Evolutionary conservation across 305 asterid species (phyloP).

Genomic region (Fraxinus baroniana): DNA sequence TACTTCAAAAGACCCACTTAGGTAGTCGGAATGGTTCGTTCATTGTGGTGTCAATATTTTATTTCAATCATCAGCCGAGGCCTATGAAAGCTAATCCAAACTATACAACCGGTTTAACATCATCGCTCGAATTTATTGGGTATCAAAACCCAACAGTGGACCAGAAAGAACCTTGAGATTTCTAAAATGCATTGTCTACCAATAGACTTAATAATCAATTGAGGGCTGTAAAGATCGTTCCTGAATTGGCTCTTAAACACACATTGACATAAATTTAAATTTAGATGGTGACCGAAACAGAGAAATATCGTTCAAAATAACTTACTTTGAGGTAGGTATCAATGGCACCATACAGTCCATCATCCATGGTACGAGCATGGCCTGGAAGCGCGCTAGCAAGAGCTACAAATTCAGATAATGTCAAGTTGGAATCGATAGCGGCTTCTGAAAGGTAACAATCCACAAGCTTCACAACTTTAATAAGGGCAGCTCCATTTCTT

Average conservation of each 20-base stretch:
- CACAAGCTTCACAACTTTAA: constrained; percentile 72
- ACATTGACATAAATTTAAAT: not conserved
- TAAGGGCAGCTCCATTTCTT: constrained; percentile 43
- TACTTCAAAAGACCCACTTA: no score
- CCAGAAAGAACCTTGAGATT: not conserved
- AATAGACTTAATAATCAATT: not conserved
- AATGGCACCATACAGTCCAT: constrained; percentile 71
- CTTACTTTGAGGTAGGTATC: constrained; percentile 84
- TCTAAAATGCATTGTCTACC: not conserved
- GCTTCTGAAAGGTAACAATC: constrained; percentile 78
- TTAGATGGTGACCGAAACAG: not conserved
- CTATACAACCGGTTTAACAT: no score
- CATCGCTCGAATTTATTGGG: no score
- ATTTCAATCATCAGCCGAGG: no score
- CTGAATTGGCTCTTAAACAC: not conserved
- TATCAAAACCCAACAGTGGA: no score
- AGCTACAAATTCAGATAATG: constrained; percentile 38
- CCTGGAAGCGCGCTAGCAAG: constrained; percentile 60
- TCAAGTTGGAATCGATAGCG: constrained; percentile 53
- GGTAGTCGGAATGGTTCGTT: no score
- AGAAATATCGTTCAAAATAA: not conserved
- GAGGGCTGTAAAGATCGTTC: not conserved
- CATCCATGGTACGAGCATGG: constrained; percentile 61
- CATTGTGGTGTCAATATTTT: no score
- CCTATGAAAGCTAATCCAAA: no score